Evolutionary conservation across 2,329 filamentous ascomycete species (phyloP), one percentile per base, ranked within the genome.

Genomic region (Phyllosticta paracitricarpa): DNA sequence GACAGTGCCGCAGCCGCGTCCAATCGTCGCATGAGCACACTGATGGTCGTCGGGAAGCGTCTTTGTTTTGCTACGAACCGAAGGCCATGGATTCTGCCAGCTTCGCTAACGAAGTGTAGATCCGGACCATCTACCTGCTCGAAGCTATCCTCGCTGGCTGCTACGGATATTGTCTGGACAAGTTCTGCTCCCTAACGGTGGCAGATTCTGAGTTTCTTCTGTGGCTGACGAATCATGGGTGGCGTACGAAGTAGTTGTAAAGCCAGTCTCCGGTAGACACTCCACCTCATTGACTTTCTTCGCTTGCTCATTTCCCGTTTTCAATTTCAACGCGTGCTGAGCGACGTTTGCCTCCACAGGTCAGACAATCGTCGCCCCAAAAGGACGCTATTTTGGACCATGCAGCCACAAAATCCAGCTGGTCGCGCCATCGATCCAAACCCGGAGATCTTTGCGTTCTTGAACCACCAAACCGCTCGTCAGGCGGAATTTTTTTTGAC

Each of bases 141-240:
- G 68, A 71, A 66, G 68, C 72, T 75, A 80, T 73, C 76, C 78
- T 78, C 71, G 75, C 70, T 77, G 73, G 72, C 79, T 83, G 40
- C 82, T 86, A 85, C 84, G 78, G 84, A 84, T 80, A 83, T 83
- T 77, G 82, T 84, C 83, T 84, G 82, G 82, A 84, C 80, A 84
- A 82, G 82, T 80, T 85, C 84, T 83, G 82, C 81, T 81, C 69
- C 66, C 69, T 68, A 68, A 65, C 40, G 64, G 76, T 76, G 78
- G 77, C 72, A 71, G 73, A 70, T 66, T 66, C 61, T 58, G 60
- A 58, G 60, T 56, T 62, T 28, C 28, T 54, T 55, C 30, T 61
- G 59, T 55, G 59, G 54, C 59, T 61, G 59, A 57, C 35, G 59
- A 61, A 40, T 54, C 40, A 55, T n/a, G 59, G 55, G 52, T 61